Evolutionary conservation across 2,329 filamentous ascomycete genomes (phyloP).

Genomic region (Pestalotiopsis sp.): DNA sequence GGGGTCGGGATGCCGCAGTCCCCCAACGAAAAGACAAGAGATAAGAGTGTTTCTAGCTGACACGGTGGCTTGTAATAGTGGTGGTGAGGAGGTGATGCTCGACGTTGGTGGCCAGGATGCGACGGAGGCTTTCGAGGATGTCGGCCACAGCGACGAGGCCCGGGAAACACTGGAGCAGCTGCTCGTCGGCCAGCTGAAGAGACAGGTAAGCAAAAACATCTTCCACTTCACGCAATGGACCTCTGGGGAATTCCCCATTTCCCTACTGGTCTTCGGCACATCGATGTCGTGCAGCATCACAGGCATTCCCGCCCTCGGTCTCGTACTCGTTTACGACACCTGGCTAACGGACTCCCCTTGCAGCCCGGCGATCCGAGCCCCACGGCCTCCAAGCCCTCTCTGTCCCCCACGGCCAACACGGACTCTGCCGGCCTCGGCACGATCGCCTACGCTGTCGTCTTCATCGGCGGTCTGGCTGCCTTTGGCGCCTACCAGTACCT

Average conservation of each 20-base stretch:
- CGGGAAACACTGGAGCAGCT: slow-evolving; percentile 86
- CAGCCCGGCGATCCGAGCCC: slow-evolving; percentile 79
- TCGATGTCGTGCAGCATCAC: not conserved
- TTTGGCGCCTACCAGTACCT: slow-evolving; percentile 88
- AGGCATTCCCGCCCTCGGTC: too few species aligned
- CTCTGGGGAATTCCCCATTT: not conserved
- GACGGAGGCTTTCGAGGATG: slow-evolving; percentile 98
- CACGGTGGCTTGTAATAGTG: slow-evolving; percentile 55
- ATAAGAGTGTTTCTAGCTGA: not conserved
- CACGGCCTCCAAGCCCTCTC: slow-evolving; percentile 54
- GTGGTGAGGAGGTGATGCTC: slow-evolving; percentile 96
- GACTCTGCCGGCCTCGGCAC: slow-evolving; percentile 66
- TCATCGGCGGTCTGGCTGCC: slow-evolving; percentile 75
- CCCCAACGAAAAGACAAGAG: not conserved
- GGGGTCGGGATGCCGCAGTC: not conserved
- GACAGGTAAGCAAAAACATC: slow-evolving; percentile 60
- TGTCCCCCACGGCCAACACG: slow-evolving; percentile 51
- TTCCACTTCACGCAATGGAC: not conserved
- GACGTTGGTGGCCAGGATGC: slow-evolving; percentile 95
- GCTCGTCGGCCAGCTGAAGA: slow-evolving; percentile 76
- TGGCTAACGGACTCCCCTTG: slow-evolving; percentile 16
- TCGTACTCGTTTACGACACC: not conserved
- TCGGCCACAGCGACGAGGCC: slow-evolving; percentile 98
- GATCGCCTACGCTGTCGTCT: slow-evolving; percentile 78
- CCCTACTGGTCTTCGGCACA: slow-evolving; percentile 4